Evolutionary conservation across 306 rosid genomes (phyloP).

Genomic region (Alnus rubra): DNA sequence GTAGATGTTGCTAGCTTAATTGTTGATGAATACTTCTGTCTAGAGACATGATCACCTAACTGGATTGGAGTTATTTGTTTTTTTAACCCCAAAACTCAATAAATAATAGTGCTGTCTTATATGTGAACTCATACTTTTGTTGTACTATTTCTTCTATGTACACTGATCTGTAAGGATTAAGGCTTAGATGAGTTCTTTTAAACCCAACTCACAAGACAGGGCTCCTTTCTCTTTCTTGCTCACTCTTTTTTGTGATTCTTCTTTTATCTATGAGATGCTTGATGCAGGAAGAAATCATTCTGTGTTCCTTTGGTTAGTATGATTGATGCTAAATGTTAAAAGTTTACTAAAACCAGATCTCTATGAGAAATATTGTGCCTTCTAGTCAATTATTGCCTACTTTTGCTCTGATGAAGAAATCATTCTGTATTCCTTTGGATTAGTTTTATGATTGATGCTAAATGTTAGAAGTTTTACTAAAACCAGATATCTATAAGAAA

Average conservation of each 20-base stretch:
- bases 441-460: background rate
- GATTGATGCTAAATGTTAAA: background rate
- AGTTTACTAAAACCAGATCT: background rate
- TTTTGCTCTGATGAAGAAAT: background rate
- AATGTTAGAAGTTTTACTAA: background rate
- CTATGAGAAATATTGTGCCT: background rate
- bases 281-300: background rate
- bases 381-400: background rate
- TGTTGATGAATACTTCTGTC: conserved; percentile 7
- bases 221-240: background rate
- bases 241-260: background rate
- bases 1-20: conserved; percentile 21
- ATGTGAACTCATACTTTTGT: conserved; percentile 5
- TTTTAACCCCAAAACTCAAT: conserved; percentile 21
- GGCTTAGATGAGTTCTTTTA: background rate
- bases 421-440: background rate
- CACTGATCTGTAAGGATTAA: background rate
- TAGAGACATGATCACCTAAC: conserved; percentile 41
- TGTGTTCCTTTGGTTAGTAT: background rate
- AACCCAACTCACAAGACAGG: background rate
- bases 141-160: background rate
- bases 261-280: background rate
- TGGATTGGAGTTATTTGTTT: conserved; percentile 24
- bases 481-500: background rate
- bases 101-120: conserved; percentile 12